phyloP scores from a whole-genome alignment of 306 rosid species.

The Canavalia ensiformis region DNA sequence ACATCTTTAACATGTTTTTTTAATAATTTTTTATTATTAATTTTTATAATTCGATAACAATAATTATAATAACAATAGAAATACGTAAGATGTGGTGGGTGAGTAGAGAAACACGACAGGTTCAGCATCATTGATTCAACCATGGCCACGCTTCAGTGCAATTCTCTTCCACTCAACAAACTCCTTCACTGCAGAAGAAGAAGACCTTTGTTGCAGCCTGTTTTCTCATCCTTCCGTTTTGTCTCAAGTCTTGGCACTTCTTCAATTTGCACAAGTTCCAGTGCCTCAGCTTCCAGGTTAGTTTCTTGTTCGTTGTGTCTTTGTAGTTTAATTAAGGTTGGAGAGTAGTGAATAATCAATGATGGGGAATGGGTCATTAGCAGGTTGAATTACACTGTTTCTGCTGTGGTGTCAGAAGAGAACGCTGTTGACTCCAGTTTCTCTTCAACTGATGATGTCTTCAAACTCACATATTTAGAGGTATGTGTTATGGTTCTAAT shows the following conservation, averaged over 20 bases:
- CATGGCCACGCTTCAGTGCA: slow-evolving; percentile 68
- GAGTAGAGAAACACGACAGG: background rate
- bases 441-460: slow-evolving; percentile 59
- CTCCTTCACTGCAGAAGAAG: slow-evolving; percentile 41
- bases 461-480: slow-evolving; percentile 89
- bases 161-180: slow-evolving; percentile 53
- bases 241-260: slow-evolving; percentile 38
- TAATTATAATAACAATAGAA: too few species aligned
- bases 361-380: background rate
- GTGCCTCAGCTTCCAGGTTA: slow-evolving; percentile 58
- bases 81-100: background rate
- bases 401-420: slow-evolving; percentile 76
- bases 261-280: slow-evolving; percentile 46
- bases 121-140: slow-evolving; percentile 12
- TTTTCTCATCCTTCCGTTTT: slow-evolving; percentile 41
- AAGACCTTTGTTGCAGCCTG: slow-evolving; percentile 37
- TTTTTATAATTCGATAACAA: too few species aligned
- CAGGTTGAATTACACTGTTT: slow-evolving; percentile 59
- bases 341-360: background rate
- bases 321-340: background rate
- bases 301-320: slow-evolving; percentile 13
- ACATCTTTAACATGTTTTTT: too few species aligned
- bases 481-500: slow-evolving; percentile 37
- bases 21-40: too few species aligned
- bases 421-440: slow-evolving; percentile 62